phyloP scores from a whole-genome alignment of 2,329 filamentous ascomycete species.

The Paecilomyces sp. region DNA sequence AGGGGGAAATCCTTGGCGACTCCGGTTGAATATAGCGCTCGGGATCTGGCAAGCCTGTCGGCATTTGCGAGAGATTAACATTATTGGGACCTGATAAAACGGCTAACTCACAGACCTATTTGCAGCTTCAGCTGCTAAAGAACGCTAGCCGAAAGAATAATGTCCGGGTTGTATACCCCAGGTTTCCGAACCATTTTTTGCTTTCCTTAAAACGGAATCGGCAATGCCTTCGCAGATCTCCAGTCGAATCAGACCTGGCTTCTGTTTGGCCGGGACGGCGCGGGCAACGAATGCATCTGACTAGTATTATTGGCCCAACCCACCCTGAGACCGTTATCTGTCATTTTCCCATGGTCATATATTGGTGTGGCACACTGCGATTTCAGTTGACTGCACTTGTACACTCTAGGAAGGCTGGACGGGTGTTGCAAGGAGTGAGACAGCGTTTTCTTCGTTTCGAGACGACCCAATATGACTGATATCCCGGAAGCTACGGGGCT shows the following conservation, averaged over 20 bases:
- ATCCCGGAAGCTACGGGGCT: background rate
- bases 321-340: background rate
- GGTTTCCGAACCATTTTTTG: background rate
- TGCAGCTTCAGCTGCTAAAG: background rate
- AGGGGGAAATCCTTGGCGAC: background rate
- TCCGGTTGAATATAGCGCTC: background rate
- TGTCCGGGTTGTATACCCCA: background rate
- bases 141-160: background rate
- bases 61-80: background rate
- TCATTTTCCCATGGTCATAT: background rate
- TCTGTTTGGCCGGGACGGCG: background rate
- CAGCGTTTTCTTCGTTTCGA: background rate
- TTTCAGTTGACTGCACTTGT: background rate
- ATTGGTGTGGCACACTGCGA: background rate
- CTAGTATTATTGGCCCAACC: background rate
- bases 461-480: background rate
- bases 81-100: background rate
- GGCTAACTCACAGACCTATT: background rate
- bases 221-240: background rate
- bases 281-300: background rate
- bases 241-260: background rate
- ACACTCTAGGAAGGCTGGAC: background rate
- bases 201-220: background rate
- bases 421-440: background rate
- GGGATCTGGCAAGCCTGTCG: background rate